A percentile compares a stretch with the other conserved stretches of the same genome.
phyloP scores from a whole-genome alignment of 306 rosid genomes.

The Datisca glomerata region DNA sequence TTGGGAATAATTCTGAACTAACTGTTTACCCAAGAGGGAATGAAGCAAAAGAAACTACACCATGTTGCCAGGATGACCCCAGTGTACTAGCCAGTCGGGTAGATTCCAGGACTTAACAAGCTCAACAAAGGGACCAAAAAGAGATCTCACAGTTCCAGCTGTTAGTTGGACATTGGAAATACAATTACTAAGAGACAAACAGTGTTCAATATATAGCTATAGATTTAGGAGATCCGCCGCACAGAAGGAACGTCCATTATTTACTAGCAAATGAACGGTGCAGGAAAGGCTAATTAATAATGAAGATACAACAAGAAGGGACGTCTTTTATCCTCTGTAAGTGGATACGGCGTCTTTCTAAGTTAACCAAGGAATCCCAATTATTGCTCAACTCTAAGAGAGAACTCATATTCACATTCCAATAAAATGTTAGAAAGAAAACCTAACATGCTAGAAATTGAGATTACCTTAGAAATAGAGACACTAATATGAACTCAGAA shows the following conservation, averaged over 20 bases:
- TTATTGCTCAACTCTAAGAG: too few species aligned
- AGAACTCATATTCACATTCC: too few species aligned
- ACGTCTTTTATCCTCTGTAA: too few species aligned
- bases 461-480: background rate
- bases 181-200: background rate
- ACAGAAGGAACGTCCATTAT: background rate
- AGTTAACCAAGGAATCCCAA: too few species aligned
- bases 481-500: too few species aligned
- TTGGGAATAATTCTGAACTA: background rate
- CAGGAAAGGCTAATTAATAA: too few species aligned
- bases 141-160: slow-evolving; percentile 49
- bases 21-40: background rate
- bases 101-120: slow-evolving; percentile 51
- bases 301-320: too few species aligned
- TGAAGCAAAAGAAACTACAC: slow-evolving; percentile 14
- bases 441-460: background rate
- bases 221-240: too few species aligned
- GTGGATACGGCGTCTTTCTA: too few species aligned
- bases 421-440: too few species aligned
- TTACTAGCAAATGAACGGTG: too few species aligned
- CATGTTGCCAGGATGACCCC: slow-evolving; percentile 97
- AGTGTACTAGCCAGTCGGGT: slow-evolving; percentile 87
- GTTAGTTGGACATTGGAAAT: slow-evolving; percentile 9
- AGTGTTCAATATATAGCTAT: too few species aligned
- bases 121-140: slow-evolving; percentile 66